These are phyloP conservation scores for Trichaptum fuscoviolaceum DNA, from an alignment of 768 basidiomycete species.

Conservation along the genomic window DNA sequence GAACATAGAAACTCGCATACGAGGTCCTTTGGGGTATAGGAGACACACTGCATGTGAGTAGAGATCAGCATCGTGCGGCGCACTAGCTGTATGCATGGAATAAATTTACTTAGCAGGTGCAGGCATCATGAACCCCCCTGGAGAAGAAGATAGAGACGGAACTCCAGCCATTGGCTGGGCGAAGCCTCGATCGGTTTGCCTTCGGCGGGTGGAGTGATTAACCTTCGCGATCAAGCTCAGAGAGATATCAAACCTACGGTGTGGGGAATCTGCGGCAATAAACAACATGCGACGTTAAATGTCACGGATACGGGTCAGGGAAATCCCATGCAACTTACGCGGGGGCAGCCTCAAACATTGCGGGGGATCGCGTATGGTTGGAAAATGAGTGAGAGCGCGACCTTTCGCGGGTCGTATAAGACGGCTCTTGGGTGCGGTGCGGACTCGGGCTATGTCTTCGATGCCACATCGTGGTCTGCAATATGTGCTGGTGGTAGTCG, in stretches of 20 bases:
- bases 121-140: neutral
- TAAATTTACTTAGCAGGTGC: no score
- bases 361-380: neutral
- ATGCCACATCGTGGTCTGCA: neutral
- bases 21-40: neutral
- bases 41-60: neutral
- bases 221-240: neutral
- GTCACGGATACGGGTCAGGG: neutral
- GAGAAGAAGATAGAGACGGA: neutral
- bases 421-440: neutral
- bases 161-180: neutral
- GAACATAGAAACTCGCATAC: neutral
- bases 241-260: neutral
- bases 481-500: no score
- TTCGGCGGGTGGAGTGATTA: neutral
- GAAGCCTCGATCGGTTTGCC: neutral
- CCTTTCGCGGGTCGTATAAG: neutral
- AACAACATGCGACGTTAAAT: neutral
- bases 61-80: neutral
- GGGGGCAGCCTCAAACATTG: neutral
- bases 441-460: neutral
- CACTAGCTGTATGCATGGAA: no score
- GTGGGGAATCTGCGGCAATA: neutral
- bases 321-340: neutral
- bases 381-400: neutral